phyloP scores from a whole-genome alignment of 257 asterid genomes.

The Solanum arcanum region DNA sequence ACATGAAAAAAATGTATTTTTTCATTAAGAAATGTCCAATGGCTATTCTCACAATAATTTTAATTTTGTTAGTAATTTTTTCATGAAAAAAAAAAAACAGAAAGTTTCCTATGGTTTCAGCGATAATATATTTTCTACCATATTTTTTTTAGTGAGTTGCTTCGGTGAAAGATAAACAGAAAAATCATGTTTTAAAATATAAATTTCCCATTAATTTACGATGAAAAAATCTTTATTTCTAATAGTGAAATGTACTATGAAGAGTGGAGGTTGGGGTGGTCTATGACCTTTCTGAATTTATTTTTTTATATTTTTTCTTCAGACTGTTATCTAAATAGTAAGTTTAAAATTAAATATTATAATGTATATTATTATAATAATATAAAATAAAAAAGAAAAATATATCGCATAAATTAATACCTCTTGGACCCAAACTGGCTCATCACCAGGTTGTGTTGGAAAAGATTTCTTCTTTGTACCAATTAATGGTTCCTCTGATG shows the following conservation, averaged over 20 bases:
- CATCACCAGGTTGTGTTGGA: slow-evolving; percentile 28
- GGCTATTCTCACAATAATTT: neutral
- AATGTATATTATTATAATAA: neutral
- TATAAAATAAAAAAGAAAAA: neutral
- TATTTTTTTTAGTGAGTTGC: too few relatives aligned
- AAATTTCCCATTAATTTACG: accelerated
- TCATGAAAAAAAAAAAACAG: neutral
- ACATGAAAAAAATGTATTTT: too few relatives aligned
- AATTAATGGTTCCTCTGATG: neutral
- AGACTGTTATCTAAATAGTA: too few relatives aligned
- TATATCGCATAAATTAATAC: neutral
- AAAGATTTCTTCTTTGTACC: neutral
- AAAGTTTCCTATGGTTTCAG: too few relatives aligned
- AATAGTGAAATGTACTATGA: too few relatives aligned
- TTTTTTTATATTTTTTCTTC: too few relatives aligned
- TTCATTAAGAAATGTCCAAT: neutral
- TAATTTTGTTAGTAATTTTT: too few relatives aligned
- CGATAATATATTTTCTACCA: neutral
- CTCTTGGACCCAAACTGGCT: slow-evolving; percentile 50
- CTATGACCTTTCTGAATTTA: neutral
- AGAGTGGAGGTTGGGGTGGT: accelerated
- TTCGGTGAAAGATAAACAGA: accelerated
- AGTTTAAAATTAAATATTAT: too few relatives aligned
- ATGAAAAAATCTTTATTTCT: neutral
- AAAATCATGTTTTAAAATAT: neutral